Base-by-base conservation (phyloP, 2,329 filamentous ascomycete genomes). In the Chrysoporthe puriensis region DNA sequence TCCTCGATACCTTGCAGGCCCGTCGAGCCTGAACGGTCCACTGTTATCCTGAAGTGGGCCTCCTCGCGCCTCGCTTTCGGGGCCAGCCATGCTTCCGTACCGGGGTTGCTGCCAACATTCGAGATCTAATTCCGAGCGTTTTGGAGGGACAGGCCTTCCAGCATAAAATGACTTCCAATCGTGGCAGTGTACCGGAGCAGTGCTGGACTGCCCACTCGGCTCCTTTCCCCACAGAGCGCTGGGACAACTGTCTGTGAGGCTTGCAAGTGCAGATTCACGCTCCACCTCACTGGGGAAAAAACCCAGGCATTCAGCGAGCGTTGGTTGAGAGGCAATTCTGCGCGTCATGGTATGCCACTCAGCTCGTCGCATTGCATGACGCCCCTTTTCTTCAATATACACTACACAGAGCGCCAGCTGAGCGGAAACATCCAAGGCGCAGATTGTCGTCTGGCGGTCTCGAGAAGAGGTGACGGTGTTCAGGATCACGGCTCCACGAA, bases 21-120 rank as follows among this genome's bases (percentile, higher is more conserved):
- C 32, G 13, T 32, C 16, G 54, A 57, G 54, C 54, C 32, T 57
- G 54, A 57, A n/a, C 54, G 54, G 32, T 57, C 54, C 54, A 57
- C 54, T 57, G 32, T 57, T 18, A 18, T 9, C 18, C 34, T 40
- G 32, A 57, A 57, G 54, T 57, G 54, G 54, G 54, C 54, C 54
- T 40, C 40, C 32, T 57, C 54, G 16, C 54, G 7, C 32, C 54
- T 57, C 54, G 54, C 54, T 57, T 57, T 57, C 54, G 18, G 54
- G 54, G 14, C 32, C 54, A 57, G 34, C 54, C 54, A 57, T 57
- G 54, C 16, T 13, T 40, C 54, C 34, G 40, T n/a, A 16, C 50
- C 50, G 13, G 50, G 50, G 50, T 21, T 7, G 11, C 7, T 34
- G 50, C 14, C 50, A 54, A 54, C 50, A 14, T 40, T 9, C 36